phyloP scores from a whole-genome alignment of 2,329 filamentous ascomycete species.

The Coleophoma eucalyptorum region DNA sequence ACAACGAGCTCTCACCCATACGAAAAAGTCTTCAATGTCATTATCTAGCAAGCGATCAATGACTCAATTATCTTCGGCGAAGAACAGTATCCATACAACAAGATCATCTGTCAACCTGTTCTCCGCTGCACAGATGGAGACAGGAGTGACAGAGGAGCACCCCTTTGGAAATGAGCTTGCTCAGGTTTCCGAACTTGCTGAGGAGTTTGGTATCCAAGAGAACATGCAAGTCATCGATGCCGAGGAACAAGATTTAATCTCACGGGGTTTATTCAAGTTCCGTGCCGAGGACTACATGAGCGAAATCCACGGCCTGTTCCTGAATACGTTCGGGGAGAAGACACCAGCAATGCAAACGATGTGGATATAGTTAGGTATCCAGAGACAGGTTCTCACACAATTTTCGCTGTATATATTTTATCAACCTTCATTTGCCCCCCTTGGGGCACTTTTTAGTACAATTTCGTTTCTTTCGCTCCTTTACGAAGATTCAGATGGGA shows the following conservation, averaged over 20 bases:
- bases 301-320: slow-evolving; percentile 66
- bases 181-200: slow-evolving; percentile 87
- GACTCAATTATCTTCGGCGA: slow-evolving; percentile 56
- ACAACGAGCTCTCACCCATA: slow-evolving; percentile 78
- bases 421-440: slow-evolving; percentile 10
- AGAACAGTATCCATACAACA: slow-evolving; percentile 52
- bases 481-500: slow-evolving; percentile 2
- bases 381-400: slow-evolving; percentile 14
- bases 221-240: slow-evolving; percentile 61
- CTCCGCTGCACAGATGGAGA: slow-evolving; percentile 15
- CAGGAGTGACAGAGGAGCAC: slow-evolving; percentile 41
- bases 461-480: too few relatives aligned
- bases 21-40: slow-evolving; percentile 79
- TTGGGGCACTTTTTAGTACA: too few relatives aligned
- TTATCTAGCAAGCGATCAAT: slow-evolving; percentile 66
- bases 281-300: slow-evolving; percentile 77
- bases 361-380: slow-evolving; percentile 22
- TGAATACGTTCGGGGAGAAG: slow-evolving; percentile 20
- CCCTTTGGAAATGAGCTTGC: slow-evolving; percentile 89
- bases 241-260: slow-evolving; percentile 66
- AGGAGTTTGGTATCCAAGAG: slow-evolving; percentile 72
- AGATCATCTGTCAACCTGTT: slow-evolving; percentile 43
- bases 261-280: slow-evolving; percentile 69
- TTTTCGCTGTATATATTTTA: neutral
- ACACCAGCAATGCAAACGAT: slow-evolving; percentile 18